Base-by-base conservation (phyloP, 2,329 filamentous ascomycete genomes). In the Sphaerostilbella broomeana region DNA sequence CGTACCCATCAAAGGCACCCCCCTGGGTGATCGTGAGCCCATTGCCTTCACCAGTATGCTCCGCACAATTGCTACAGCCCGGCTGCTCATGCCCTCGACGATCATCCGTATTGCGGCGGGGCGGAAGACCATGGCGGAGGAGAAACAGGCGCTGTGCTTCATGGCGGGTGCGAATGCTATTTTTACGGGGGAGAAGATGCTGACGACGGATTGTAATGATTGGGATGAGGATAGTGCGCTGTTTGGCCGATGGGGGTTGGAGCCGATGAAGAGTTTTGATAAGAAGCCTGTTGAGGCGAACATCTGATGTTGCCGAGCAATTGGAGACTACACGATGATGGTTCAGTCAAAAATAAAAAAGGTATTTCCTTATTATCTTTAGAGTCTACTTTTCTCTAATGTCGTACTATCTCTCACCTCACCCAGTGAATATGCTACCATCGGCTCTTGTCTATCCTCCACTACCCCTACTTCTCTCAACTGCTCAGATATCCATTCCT, bases 141-240 rank as follows among this genome's bases (percentile, higher is more conserved):
- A 92, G 63, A 83, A 94, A 67, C 88, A 95, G 65, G 81, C 86
- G 11, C 60, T 90, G 49, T 94, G 87, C 62, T 95, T 94, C 66
- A 81, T 86, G 75, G 86, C 87, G 0, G 88, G 88, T 11, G 88
- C 88, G 1, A 95, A 95, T 53, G 88, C 88, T n/a, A 83, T 95
- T 22, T 95, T 95, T 58, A 95, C 88, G 0, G 88, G 88, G 7
- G 88, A 95, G 68, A 94, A 90, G 72, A 94, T 95, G 88, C 61
- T 94, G 63, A 95, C 88, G 4, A 95, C 88, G 0, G 85, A 88
- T 42, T 94, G 86, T 58, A 89, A 86, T 51, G 86, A 86, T 20
- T 95, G 86, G 85, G 86, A 92, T 47, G 85, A 94, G 62, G 88
- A 95, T 55, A 80, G 77, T 47, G 79, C 68, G 28, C 86, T 94